These are phyloP conservation scores for Mortierella alpina DNA, from an alignment of 192 early-diverging fungal genomes.

Conservation along the genomic window DNA sequence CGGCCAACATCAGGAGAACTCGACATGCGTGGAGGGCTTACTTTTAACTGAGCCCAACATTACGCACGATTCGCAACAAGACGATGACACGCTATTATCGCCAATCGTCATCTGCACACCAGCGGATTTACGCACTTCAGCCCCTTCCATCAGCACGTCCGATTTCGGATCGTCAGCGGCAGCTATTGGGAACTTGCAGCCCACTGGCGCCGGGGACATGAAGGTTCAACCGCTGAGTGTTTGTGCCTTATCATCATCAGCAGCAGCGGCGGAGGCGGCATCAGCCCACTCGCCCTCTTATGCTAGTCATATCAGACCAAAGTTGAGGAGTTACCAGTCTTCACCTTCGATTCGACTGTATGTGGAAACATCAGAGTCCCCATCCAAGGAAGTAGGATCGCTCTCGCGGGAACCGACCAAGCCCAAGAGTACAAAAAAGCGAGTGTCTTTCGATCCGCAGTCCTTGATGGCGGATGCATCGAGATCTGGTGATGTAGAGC, in stretches of 20 bases:
- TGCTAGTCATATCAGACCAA: conserved; percentile 28
- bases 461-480: conserved; percentile 51
- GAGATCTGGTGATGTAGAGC: conserved; percentile 31
- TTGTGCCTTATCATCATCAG: background rate
- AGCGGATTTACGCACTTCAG: background rate
- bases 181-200: background rate
- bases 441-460: conserved; percentile 39
- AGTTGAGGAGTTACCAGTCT: conserved; percentile 46
- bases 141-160: background rate
- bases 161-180: conserved; percentile 1
- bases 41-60: conserved; percentile 11
- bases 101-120: conserved; percentile 20
- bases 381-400: background rate
- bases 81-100: conserved; percentile 23
- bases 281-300: background rate
- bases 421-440: conserved; percentile 12
- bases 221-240: too few relatives aligned
- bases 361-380: background rate
- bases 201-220: background rate
- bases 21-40: conserved; percentile 11
- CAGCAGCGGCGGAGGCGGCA: background rate
- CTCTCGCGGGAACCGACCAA: background rate
- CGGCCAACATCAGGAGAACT: background rate
- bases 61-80: conserved; percentile 1
- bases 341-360: conserved; percentile 44